Base-by-base conservation (phyloP, 2,329 filamentous ascomycete species). In the Diplodia mutila region DNA sequence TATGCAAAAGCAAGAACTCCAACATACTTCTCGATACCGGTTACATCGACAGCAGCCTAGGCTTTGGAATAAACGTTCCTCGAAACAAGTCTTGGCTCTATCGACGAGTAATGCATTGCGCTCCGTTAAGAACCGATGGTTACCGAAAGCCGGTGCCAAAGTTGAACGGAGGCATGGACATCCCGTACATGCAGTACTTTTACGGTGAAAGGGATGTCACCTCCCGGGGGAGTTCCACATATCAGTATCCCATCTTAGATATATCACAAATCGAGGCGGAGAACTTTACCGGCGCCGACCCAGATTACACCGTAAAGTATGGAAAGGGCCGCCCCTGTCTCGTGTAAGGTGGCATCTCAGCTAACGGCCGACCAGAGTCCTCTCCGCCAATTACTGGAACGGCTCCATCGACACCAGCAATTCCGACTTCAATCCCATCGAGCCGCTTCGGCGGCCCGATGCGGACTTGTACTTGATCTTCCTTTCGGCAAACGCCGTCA, bases 381-480 rank as follows among this genome's bases (percentile, higher is more conserved):
- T 55, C 16, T n/a, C 34, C 1, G 34, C 29, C 16, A 25, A 37
- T 7, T 42, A 23, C 14, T 21, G 29, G 7, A 53, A 65, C 61
- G 37, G 61, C 18, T 37, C 29, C 1, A 64, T 51, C 29, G 29
- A 18, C n/a, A n/a, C 29, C 1, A 55, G 23, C 6, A 25, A 12
- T 2, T 68, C 59, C 23, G 27, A 14, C 2, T 67, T 65, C 57
- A 34, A 9, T 21, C 75, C 78, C 2, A 74, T 77, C 34, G 69
- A 72, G 18, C 71, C 70, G 34, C 73, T 80, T 37, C 69, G 69
- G 3, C 69, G 70, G 16, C 69, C 67, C 2, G 72, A 78, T 49
- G 74, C 74, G 5, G 78, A 80, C 54, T 63, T 76, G 11, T 70
- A 71, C 18, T 49, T 79, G 6, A 72, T 78, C 51, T 78, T 77